Evolutionary conservation across 2,329 filamentous ascomycete genomes (phyloP).

Genomic region (Penicillium oxalicum): DNA sequence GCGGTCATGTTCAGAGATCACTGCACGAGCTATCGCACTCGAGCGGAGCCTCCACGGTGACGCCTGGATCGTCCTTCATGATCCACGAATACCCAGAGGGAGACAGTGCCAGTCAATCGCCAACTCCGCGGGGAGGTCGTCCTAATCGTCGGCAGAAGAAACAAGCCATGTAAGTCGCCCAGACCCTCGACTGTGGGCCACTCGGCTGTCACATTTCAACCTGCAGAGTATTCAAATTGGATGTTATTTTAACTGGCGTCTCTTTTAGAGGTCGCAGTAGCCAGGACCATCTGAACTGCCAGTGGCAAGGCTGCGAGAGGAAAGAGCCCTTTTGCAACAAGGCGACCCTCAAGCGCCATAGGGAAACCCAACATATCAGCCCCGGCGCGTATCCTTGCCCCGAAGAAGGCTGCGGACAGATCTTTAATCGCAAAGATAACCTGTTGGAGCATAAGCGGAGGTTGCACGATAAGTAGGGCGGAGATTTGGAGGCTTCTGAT

Average conservation of each 20-base stretch:
- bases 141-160: neutral
- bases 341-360: neutral
- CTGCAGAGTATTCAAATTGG: too few relatives aligned
- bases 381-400: neutral
- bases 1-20: too few relatives aligned
- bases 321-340: neutral
- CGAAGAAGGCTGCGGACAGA: neutral
- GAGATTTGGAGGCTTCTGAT: too few relatives aligned
- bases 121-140: too few relatives aligned
- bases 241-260: too few relatives aligned
- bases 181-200: neutral
- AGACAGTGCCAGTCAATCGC: too few relatives aligned
- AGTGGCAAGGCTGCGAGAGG: neutral
- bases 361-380: neutral
- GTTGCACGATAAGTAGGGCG: neutral
- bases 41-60: too few relatives aligned
- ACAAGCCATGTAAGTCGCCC: neutral
- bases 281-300: neutral
- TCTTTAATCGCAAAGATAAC: slow-evolving; percentile 1
- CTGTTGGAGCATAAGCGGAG: neutral
- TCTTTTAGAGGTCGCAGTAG: neutral
- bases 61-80: too few relatives aligned
- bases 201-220: neutral
- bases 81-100: too few relatives aligned
- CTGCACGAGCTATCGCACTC: too few relatives aligned